These are phyloP conservation scores for Fagus crenata DNA, from an alignment of 306 rosid species.

Conservation along the genomic window DNA sequence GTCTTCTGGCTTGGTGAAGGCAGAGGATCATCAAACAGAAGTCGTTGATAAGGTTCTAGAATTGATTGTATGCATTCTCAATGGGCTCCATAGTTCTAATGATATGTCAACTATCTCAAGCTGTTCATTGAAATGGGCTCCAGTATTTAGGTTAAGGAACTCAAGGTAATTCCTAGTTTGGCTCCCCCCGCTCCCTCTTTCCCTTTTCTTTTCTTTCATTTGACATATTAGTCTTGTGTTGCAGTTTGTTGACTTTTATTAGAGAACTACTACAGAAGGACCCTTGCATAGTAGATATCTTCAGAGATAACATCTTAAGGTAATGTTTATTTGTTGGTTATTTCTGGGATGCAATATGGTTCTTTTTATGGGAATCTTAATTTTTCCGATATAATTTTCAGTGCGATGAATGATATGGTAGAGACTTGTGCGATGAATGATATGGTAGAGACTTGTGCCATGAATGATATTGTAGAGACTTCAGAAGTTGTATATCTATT, in stretches of 20 bases:
- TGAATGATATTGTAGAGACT: constrained; percentile 59
- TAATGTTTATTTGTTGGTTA: constrained; percentile 24
- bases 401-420: constrained; percentile 48
- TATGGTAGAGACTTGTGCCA: neutral
- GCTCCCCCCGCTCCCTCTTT: neutral
- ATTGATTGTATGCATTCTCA: constrained; percentile 64
- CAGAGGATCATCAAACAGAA: constrained; percentile 42
- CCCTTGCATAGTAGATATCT: constrained; percentile 40
- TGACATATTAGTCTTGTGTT: constrained; percentile 40
- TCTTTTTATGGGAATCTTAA: constrained; percentile 16
- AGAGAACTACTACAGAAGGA: constrained; percentile 57
- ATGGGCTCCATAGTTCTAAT: constrained; percentile 52
- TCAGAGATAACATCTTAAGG: constrained; percentile 63
- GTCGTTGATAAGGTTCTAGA: constrained; percentile 58
- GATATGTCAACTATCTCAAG: constrained; percentile 46
- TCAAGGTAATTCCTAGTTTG: constrained; percentile 50
- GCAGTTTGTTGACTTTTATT: constrained; percentile 71
- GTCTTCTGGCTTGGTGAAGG: constrained; percentile 37
- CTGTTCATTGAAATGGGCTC: constrained; percentile 78
- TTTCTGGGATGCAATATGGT: constrained; percentile 26
- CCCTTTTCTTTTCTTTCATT: constrained; percentile 9
- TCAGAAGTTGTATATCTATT: constrained; percentile 61
- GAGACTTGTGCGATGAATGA: constrained; percentile 47
- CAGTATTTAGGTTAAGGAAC: constrained; percentile 53
- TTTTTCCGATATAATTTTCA: constrained; percentile 40